Evolutionary conservation across 2,329 filamentous ascomycete species (phyloP).

Genomic region (Septoria linicola): DNA sequence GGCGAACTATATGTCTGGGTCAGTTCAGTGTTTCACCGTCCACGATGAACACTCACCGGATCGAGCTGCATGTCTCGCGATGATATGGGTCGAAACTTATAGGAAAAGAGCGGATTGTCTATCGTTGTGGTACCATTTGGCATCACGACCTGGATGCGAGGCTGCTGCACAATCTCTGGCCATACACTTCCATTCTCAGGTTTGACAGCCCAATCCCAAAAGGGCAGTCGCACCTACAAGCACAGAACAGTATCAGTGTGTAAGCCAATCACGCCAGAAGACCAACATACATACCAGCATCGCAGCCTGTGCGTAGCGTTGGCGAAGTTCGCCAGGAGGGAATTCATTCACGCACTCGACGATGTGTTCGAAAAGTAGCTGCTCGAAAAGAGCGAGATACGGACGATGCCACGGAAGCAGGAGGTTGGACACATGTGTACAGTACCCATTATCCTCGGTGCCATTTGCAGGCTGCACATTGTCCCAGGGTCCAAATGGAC

Average conservation of each 20-base stretch:
- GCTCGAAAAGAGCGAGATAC: slow-evolving; percentile 61
- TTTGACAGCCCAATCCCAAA: slow-evolving; percentile 50
- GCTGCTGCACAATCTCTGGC: slow-evolving; percentile 42
- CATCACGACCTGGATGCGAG: slow-evolving; percentile 40
- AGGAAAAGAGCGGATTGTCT: slow-evolving; percentile 38
- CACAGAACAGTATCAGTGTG: too few species aligned
- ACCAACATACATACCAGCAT: slow-evolving; percentile 12
- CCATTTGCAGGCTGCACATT: slow-evolving; percentile 49
- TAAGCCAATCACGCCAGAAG: not conserved
- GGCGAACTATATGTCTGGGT: slow-evolving; percentile 51
- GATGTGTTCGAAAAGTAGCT: slow-evolving; percentile 45
- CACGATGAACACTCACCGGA: slow-evolving; percentile 53
- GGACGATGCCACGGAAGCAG: slow-evolving; percentile 84
- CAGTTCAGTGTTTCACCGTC: not conserved
- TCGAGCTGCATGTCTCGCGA: slow-evolving; percentile 57
- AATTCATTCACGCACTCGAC: slow-evolving; percentile 45
- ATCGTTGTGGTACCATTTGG: slow-evolving; percentile 38
- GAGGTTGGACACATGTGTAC: slow-evolving; percentile 70
- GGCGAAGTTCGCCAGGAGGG: slow-evolving; percentile 39
- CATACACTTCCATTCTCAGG: slow-evolving; percentile 37
- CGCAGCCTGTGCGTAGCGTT: slow-evolving; percentile 44
- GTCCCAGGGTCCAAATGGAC: slow-evolving; percentile 63
- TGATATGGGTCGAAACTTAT: slow-evolving; percentile 54
- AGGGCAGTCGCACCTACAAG: slow-evolving; percentile 44
- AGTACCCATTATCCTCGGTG: slow-evolving; percentile 66